These are phyloP conservation scores for Leucoagaricus sp. DNA, from an alignment of 1,284 basidiomycete species.

Conservation along the genomic window DNA sequence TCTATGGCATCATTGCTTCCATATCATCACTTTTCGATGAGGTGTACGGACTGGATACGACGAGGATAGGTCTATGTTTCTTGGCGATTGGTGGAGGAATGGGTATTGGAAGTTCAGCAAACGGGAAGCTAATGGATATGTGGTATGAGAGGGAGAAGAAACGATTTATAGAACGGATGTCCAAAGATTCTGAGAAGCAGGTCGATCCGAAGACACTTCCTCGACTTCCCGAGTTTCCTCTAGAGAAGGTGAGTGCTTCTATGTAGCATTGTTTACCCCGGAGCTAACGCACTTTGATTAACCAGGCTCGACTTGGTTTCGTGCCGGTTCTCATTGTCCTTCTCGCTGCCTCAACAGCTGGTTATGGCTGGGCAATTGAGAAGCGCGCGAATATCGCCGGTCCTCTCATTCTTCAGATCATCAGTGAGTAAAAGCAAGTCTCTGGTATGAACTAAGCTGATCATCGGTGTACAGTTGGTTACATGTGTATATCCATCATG, in stretches of 20 bases:
- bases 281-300: neutral
- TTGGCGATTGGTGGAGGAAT: conserved; percentile 65
- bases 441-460: conserved; percentile 15
- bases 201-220: conserved; percentile 15
- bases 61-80: conserved; percentile 71
- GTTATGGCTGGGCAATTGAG: conserved; percentile 69
- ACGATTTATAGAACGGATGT: conserved; percentile 21
- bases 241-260: conserved; percentile 3
- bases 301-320: conserved; percentile 45
- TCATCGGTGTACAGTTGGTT: conserved; percentile 55
- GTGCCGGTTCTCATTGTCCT: conserved; percentile 44
- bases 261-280: neutral
- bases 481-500: conserved; percentile 33
- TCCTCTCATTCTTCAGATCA: conserved; percentile 58
- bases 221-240: conserved; percentile 7
- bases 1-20: conserved; percentile 66
- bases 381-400: conserved; percentile 49
- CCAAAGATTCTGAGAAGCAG: conserved; percentile 24
- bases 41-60: conserved; percentile 64
- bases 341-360: conserved; percentile 44
- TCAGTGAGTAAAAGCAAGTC: conserved; percentile 42
- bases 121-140: conserved; percentile 56
- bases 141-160: conserved; percentile 50
- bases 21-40: conserved; percentile 63
- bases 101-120: conserved; percentile 46